Evolutionary conservation across 2,329 filamentous ascomycete genomes (phyloP), one percentile per base, ranked within the genome.

Genomic region (Xylariaceae sp.): DNA sequence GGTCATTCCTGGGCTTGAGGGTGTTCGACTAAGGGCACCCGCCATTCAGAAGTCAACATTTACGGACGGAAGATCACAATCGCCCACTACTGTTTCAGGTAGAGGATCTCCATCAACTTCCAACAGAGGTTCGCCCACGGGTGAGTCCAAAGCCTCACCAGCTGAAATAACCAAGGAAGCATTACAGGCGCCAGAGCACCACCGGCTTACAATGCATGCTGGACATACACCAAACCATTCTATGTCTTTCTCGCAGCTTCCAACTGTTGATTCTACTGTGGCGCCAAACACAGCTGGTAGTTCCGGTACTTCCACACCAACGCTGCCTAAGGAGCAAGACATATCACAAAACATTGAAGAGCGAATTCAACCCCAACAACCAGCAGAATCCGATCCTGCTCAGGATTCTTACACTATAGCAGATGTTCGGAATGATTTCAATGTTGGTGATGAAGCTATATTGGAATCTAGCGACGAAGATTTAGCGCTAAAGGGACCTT

Each of bases 181-280:
- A 7, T 70, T 83, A 29, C 73, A 72, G 20, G 78, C 77, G 6
- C 73, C 77, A 5, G 81, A 80, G 61, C 73, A 74, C 36, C 73
- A 72, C 42, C 75, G 83, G 37, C 76, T 85, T 33, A 84, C 77
- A 0, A 81, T 86, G 77, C 79, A 86, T 66, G 83, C 83, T 16
- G 83, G 83, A 1, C 83, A 86, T 67, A 86, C 83, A 1, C 83
- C 83, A 6, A 85, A 77, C 44, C 82, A 85, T 64, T 75, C 73
- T 3, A 66, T 75, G 18, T 83, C 81, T 1, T 70, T 84, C 9
- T 83, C 82, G 4, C 68, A 78, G 2, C 68, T 83, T 13, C 73
- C 75, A 5, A 79, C 77, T 8, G 70, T 75, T 39, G 70, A 72
- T 7, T 74, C 74, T 10, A 77, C 77, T 2, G 73, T 69, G 9